Base-by-base conservation (phyloP, 805 yeast species). In the Candida nemodendra region DNA sequence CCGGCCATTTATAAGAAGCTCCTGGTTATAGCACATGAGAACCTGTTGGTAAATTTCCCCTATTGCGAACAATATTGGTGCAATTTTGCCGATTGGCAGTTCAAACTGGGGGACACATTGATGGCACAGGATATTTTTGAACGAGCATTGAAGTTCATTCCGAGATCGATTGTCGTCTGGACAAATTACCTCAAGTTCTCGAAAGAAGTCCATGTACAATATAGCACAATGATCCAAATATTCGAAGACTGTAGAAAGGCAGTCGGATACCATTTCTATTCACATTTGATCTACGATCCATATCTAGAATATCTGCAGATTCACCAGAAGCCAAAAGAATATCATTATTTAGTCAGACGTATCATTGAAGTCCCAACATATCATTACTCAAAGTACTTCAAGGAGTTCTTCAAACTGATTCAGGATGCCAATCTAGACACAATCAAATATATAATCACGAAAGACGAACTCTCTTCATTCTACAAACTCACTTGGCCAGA, bases 351-450 rank as follows among this genome's bases (percentile, higher is more conserved):
- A 11, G 52, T 79, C 22, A 60, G 84, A 41, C 62, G 71, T 25
- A 53, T 72, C 8, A 54, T 78, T 15, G 84, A 79, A 44, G 53
- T 80, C 0, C 87, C 87, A 0, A 45, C 73, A 9, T 76, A 78
- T 54, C 74, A 76, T 47, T 79, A 68, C 50, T 60, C 73, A 9
- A 62, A 65, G 32, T 74, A 76, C 43, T 75, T 66, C 57, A 62
- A 66, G 36, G 50, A 60, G 13, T 61, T 66, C 40, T 51, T 69
- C 18, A 46, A 57, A 9, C 50, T 66, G 11, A 43, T 72, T 1
- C 69, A 70, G 36, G 42, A 45, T n/a, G 62, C 59, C 4, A 45
- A 58, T 32, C n/a, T 53, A 36, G 40, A 50, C 23, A 51, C 57
- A 4, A 43, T 57, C 32, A 48, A 57, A 34, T 53, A 44, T 32